phyloP scores from a whole-genome alignment of 228 moss, liverwort and hornwort genomes.

The Sphagnum fallax region DNA sequence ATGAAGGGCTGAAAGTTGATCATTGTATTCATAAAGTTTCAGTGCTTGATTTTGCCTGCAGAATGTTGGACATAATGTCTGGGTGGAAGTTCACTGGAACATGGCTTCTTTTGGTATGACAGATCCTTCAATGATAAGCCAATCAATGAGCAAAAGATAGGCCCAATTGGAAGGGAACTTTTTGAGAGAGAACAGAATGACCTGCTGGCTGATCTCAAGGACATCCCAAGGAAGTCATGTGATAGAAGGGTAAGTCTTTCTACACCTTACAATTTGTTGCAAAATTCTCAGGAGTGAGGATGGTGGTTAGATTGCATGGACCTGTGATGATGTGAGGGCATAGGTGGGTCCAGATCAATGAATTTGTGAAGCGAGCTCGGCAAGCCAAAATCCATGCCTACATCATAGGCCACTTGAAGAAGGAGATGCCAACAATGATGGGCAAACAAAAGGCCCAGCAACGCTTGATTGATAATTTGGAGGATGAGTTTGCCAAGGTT shows the following conservation, averaged over 20 bases:
- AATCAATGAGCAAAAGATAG: slow-evolving; percentile 68
- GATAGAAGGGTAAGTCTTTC: slow-evolving; percentile 60
- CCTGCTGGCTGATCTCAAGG: slow-evolving; percentile 88
- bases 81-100: no score
- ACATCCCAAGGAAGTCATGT: slow-evolving; percentile 95
- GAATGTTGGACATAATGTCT: no score
- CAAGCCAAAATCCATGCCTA: slow-evolving; percentile 92
- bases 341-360: slow-evolving; percentile 62
- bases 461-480: slow-evolving; percentile 76
- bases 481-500: slow-evolving; percentile 89
- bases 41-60: no score
- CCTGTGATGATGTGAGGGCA: neutral
- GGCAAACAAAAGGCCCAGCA: slow-evolving; percentile 88
- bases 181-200: slow-evolving; percentile 94
- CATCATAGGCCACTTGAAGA: slow-evolving; percentile 91
- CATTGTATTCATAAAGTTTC: no score
- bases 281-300: neutral
- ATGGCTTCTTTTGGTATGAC: neutral
- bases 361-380: slow-evolving; percentile 96
- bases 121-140: slow-evolving; percentile 97
- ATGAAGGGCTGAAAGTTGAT: no score
- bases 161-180: slow-evolving; percentile 75
- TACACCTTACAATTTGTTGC: neutral
- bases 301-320: neutral
- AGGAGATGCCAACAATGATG: slow-evolving; percentile 98